A percentile compares a stretch with the other conserved stretches of the same genome.
These are phyloP conservation scores for Alternaria sp. DNA, from an alignment of 2,329 filamentous ascomycete genomes.

Conservation along the genomic window DNA sequence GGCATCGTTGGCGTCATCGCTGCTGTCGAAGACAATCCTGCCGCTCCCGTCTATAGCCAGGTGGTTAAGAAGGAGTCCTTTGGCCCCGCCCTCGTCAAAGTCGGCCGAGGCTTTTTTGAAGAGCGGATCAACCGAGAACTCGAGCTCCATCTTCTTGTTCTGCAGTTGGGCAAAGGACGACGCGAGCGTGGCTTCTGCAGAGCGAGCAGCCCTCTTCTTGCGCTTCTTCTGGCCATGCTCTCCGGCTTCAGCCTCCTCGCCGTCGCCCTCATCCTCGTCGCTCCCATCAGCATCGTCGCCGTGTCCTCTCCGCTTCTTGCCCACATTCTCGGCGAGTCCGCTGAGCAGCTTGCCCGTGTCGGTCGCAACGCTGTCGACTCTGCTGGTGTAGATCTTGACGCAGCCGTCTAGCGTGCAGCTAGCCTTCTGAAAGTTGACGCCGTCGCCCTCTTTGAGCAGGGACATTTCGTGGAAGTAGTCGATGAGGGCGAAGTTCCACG, in stretches of 20 bases:
- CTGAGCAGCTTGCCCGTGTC: slow-evolving; percentile 95
- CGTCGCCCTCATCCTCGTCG: slow-evolving; percentile 68
- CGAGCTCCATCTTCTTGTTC: slow-evolving; percentile 95
- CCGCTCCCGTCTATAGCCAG: slow-evolving; percentile 92
- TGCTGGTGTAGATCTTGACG: slow-evolving; percentile 98
- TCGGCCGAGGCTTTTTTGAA: slow-evolving; percentile 99
- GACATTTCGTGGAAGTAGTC: slow-evolving; percentile 99
- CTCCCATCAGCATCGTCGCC: slow-evolving; percentile 43
- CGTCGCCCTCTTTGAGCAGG: slow-evolving; percentile 90
- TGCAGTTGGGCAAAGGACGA: slow-evolving; percentile 87
- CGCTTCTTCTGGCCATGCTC: slow-evolving; percentile 66
- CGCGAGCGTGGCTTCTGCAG: slow-evolving; percentile 91
- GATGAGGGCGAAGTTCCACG: slow-evolving; percentile 99
- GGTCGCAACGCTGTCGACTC: slow-evolving; percentile 96
- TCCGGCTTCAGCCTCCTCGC: slow-evolving; percentile 65
- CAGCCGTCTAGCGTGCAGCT: slow-evolving; percentile 97
- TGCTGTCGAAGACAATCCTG: slow-evolving; percentile 97
- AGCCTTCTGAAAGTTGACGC: slow-evolving; percentile 98
- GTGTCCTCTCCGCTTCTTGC: slow-evolving; percentile 57
- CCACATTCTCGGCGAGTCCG: slow-evolving; percentile 84
- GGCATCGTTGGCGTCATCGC: slow-evolving; percentile 75
- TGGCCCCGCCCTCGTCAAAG: slow-evolving; percentile 97
- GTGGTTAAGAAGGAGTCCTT: slow-evolving; percentile 92
- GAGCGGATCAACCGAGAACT: slow-evolving; percentile 95
- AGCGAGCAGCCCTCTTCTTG: slow-evolving; percentile 81